Base-by-base conservation (phyloP, 225 moss, liverwort and hornwort species). In the Marchantia paleacea region DNA sequence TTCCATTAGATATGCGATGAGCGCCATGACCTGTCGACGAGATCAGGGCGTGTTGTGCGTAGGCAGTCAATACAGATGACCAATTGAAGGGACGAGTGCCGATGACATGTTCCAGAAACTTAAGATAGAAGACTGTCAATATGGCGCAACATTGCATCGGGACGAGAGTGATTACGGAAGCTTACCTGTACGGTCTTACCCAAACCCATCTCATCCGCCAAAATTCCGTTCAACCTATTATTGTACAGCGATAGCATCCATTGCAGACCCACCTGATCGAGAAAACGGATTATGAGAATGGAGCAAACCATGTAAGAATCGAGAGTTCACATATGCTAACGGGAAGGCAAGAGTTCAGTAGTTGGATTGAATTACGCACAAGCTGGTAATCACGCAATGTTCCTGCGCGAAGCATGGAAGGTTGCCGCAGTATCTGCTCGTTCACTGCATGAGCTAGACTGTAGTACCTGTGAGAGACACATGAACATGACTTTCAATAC, bases 191-290 rank as follows among this genome's bases (percentile, higher is more conserved):
- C 99, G 68, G 99, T 99, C 80, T 99, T 99, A 73, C 99, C 99
- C 78, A 99, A 88, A 63, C 99, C 99, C 99, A 99, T 99, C 90
- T 99, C 99, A 88, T 99, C 99, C 16, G 99, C 99, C 85, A 99
- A 86, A 75, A 99, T 99, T 83, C 99, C 99, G 85, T 95, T 99
- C 84, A 99, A 84, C 89, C 99, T 94, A 83, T 99, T 99, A 88
- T 99, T 99, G 82, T 99, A 99, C 88, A 99, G 84, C 50, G 99
- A 99, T 57, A 99, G 89, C 99, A 99, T 99, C 99, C 99, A 99
- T 86, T 99, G 99, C 83, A 99, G 87, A 85, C 99, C 99, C 75
- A 99, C 97, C 97, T 99, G 92, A 65, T 74, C 14, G 20, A 77
- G 52, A 58, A 55, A 58, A 52, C 4, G 14, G 24, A 70, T 63